Evolutionary conservation across 2,329 filamentous ascomycete species (phyloP).

Genomic region (Mollisiaceae sp.): DNA sequence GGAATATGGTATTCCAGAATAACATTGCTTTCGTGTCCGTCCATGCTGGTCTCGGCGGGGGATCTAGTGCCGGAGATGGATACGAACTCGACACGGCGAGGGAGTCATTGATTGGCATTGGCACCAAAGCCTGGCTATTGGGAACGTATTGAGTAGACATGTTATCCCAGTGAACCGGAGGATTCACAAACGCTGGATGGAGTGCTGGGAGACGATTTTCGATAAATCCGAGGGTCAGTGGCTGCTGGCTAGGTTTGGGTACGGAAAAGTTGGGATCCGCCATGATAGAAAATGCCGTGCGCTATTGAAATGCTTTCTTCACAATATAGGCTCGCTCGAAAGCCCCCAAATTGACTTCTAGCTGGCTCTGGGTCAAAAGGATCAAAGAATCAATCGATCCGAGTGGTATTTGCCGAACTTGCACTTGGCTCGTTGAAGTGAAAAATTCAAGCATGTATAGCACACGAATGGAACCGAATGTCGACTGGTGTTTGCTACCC

Average conservation of each 20-base stretch:
- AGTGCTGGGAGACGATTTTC: neutral
- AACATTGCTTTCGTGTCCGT: neutral
- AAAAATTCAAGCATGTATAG: no score
- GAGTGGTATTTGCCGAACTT: no score
- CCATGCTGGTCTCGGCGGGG: neutral
- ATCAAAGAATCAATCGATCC: no score
- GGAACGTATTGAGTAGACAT: no score
- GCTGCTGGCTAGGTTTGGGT: neutral
- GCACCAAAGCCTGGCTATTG: neutral
- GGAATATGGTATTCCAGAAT: neutral
- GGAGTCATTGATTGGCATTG: neutral
- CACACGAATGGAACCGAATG: no score
- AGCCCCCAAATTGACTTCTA: no score
- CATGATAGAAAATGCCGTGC: neutral
- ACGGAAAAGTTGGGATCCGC: neutral
- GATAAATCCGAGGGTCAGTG: neutral
- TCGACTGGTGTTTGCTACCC: no score
- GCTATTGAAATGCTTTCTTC: neutral
- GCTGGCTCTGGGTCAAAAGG: no score
- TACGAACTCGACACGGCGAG: neutral
- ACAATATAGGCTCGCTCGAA: neutral
- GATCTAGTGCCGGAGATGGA: no score
- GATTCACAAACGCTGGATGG: neutral
- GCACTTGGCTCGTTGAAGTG: no score
- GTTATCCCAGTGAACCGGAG: neutral